Base-by-base conservation (phyloP, 179 eudicot species). In the Kewa caespitosa region DNA sequence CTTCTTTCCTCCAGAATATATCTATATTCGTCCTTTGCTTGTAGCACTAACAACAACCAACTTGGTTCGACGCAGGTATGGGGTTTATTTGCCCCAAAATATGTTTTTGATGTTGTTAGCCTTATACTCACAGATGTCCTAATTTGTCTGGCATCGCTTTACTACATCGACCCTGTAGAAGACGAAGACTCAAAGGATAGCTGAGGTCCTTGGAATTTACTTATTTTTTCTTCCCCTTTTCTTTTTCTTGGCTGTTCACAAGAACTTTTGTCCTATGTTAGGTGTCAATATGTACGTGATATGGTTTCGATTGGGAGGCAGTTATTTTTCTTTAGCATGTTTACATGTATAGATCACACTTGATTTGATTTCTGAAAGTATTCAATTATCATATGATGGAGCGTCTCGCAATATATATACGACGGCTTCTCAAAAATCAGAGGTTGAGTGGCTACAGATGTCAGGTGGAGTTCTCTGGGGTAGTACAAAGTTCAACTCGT, bases 31-130 rank as follows among this genome's bases (percentile, higher is more conserved):
- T 54, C 22, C 59, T 42, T 52, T 46, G 33, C 34, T 67, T 37
- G 71, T 8, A 38, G 55, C 32, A 65, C 52, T 78, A 54, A 76
- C 25, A 60, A 68, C 7, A 22, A 69, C 57, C 79, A 55, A 33
- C 27, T 43, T 31, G 17, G 41, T 80, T 69, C 10, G 36, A 64
- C 86, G 86, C 89, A 94, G 97, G 98, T 94, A 11, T 94, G 98
- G 98, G 97, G 98, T 37, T 83, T 94, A 69, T 94, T 94, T 84
- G 96, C 98, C 43, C 98, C 98, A 32, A 94, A 94, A 78, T 94
- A 88, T 70, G 97, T 94, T 54, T 94, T 94, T 59, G 98, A 94
- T 75, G 94, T 83, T 60, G 86, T 87, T 63, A 94, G 96, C 39
- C 98, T 94, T 72, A 55, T 89, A 81, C 82, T 94, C 31, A 83